Conservation (phyloP, 225 moss, liverwort and hornwort species). For the Pleurozium schreberi region DNA sequence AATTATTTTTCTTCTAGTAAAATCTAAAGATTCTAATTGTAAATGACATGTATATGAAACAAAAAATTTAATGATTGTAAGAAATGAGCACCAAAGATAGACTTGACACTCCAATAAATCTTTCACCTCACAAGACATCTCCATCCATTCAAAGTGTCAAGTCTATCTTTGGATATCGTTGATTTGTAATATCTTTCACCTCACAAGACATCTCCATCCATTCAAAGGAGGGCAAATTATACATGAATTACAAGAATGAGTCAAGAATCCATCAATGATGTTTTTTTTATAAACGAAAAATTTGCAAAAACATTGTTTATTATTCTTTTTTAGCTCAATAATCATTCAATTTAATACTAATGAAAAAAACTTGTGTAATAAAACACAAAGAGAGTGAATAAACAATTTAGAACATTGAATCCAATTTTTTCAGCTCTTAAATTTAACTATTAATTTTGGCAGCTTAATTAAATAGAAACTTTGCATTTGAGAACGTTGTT, state of each 20-base stretch:
- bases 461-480: not conserved
- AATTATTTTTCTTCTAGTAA: not conserved
- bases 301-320: not conserved
- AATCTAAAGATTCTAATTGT: not conserved
- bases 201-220: not conserved
- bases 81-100: not conserved
- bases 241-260: not conserved
- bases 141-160: too few relatives aligned
- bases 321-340: not conserved
- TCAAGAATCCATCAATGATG: not conserved
- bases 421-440: not conserved
- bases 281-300: not conserved
- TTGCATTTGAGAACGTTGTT: too few relatives aligned
- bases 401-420: not conserved
- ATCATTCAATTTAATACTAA: not conserved
- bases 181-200: constrained; percentile 3
- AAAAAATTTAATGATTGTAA: not conserved
- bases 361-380: not conserved
- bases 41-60: not conserved
- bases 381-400: not conserved
- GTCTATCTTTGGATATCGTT: too few relatives aligned
- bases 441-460: not conserved
- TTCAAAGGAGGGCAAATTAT: not conserved
- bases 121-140: not conserved
- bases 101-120: not conserved